These are phyloP conservation scores for Alloascoidea hylecoeti DNA, from an alignment of 805 yeast genomes.

Conservation along the genomic window DNA sequence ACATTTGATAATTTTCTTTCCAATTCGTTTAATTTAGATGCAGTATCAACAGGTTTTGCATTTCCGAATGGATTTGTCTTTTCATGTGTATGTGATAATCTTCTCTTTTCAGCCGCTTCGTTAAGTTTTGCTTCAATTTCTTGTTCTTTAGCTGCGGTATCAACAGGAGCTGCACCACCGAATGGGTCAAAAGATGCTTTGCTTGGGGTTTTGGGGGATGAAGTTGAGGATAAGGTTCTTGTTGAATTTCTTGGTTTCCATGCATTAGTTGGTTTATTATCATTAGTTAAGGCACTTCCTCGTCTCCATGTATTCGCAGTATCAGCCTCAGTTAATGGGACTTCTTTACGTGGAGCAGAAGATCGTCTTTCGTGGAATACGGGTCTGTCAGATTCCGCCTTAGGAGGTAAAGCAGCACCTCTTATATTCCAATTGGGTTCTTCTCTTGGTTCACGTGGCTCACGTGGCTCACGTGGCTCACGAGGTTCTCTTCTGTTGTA, in stretches of 20 bases:
- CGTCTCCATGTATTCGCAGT: too few relatives aligned
- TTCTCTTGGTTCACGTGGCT: slow-evolving; percentile 17
- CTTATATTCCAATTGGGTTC: slow-evolving; percentile 24
- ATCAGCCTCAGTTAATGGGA: neutral
- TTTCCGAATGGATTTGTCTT: slow-evolving; percentile 58
- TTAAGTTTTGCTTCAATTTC: neutral
- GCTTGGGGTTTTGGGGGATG: neutral
- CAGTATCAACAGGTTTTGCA: slow-evolving; percentile 76
- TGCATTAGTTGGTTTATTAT: slow-evolving; percentile 4
- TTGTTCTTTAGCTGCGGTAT: too few relatives aligned
- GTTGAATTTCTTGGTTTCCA: slow-evolving; percentile 3
- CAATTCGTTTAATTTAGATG: slow-evolving; percentile 26
- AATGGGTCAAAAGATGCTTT: neutral
- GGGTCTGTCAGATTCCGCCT: slow-evolving; percentile 15
- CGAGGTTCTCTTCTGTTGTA: slow-evolving; percentile 14
- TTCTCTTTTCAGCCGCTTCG: slow-evolving; percentile 1
- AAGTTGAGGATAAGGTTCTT: too few relatives aligned
- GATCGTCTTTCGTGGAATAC: slow-evolving; percentile 4
- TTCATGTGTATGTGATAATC: too few relatives aligned
- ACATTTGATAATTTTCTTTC: neutral
- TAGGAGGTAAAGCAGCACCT: slow-evolving; percentile 24
- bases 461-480: slow-evolving; percentile 11
- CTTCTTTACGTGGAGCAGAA: neutral
- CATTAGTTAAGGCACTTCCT: slow-evolving; percentile 3
- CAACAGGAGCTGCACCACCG: neutral